phyloP scores from a whole-genome alignment of 441 rosid species.

The Mallotus repandus region DNA sequence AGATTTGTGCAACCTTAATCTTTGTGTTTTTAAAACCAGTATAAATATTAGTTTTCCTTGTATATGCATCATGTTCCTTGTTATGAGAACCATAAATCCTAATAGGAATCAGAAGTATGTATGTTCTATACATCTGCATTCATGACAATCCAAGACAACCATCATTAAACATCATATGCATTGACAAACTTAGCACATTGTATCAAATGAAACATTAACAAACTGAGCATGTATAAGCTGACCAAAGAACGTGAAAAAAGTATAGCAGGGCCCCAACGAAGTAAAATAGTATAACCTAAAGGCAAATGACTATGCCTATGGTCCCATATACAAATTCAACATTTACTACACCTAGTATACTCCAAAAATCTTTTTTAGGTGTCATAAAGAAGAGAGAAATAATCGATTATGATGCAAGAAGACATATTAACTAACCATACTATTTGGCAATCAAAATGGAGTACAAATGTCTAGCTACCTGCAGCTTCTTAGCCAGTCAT shows the following conservation, averaged over 20 bases:
- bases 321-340: neutral
- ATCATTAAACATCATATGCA: neutral
- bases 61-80: neutral
- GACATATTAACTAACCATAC: neutral
- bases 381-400: neutral
- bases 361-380: neutral
- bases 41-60: neutral
- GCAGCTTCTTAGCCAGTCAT: slow-evolving; percentile 99
- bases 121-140: neutral
- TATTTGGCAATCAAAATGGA: slow-evolving; percentile 2
- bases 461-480: slow-evolving; percentile 42
- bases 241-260: neutral
- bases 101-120: neutral
- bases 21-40: neutral
- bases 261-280: no score
- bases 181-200: neutral
- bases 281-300: neutral
- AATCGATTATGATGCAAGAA: neutral
- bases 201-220: neutral
- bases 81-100: neutral
- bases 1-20: no score
- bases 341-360: neutral
- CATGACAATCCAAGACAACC: neutral
- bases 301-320: neutral
- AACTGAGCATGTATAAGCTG: neutral